Evolutionary conservation across 305 asterid genomes (phyloP).

Genomic region (Caryopteris hybrid): DNA sequence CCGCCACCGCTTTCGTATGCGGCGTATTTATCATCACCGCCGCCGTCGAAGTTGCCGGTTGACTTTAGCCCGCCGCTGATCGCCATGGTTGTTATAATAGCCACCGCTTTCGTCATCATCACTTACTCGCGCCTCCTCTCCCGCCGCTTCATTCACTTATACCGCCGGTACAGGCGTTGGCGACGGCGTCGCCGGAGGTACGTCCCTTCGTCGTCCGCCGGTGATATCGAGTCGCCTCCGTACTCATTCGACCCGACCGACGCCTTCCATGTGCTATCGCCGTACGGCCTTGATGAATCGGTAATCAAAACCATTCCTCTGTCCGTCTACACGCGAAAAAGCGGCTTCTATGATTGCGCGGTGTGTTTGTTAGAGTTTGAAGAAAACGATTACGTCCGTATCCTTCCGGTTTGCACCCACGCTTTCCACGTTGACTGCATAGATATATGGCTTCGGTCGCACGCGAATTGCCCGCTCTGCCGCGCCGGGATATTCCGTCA

Average conservation of each 20-base stretch:
- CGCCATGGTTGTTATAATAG: constrained; percentile 85
- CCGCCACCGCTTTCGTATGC: constrained; percentile 19
- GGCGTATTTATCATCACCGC: constrained; percentile 23
- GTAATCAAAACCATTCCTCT: constrained; percentile 82
- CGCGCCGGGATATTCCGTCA: constrained; percentile 70
- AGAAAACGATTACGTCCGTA: constrained; percentile 74
- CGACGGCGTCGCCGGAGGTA: constrained; percentile 60
- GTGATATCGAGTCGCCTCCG: constrained; percentile 76
- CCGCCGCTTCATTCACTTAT: constrained; percentile 52
- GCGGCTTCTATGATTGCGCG: constrained; percentile 70
- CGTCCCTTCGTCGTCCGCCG: constrained; percentile 64
- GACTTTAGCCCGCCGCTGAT: constrained; percentile 91
- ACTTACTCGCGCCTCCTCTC: constrained; percentile 84
- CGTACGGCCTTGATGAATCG: constrained; percentile 91
- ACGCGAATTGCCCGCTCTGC: constrained; percentile 92
- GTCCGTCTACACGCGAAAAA: constrained; percentile 47
- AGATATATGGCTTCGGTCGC: constrained; percentile 85
- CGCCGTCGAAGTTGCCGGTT: constrained; percentile 58
- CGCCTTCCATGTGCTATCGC: constrained; percentile 73
- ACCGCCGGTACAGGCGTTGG: constrained; percentile 72
- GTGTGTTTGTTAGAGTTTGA: constrained; percentile 88
- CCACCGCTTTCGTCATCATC: constrained; percentile 75
- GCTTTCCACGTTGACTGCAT: constrained; percentile 92
- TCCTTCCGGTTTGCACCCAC: constrained; percentile 78
- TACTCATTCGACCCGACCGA: constrained; percentile 52